Evolutionary conservation across 768 basidiomycete genomes (phyloP).

Genomic region (Lentinus tigrinus): DNA sequence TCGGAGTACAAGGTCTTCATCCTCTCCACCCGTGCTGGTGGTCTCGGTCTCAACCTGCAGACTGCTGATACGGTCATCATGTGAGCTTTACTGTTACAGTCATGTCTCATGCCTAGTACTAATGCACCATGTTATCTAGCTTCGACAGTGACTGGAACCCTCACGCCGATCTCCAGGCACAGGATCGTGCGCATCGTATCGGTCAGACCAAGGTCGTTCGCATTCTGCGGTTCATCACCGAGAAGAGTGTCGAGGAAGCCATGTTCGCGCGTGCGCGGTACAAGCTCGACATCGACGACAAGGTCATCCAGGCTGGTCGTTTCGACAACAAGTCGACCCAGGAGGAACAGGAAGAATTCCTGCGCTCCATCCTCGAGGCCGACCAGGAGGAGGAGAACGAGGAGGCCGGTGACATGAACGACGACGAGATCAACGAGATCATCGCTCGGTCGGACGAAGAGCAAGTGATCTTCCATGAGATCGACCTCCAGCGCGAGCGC

Average conservation of each 20-base stretch:
- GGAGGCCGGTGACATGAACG: slow-evolving; percentile 89
- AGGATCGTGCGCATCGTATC: slow-evolving; percentile 99
- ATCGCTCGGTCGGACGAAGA: slow-evolving; percentile 87
- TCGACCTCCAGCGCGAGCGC: slow-evolving; percentile 80
- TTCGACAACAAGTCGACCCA: slow-evolving; percentile 99
- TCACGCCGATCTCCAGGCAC: slow-evolving; percentile 97
- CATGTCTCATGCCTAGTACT: background rate
- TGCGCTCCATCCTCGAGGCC: slow-evolving; percentile 87
- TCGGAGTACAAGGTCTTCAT: slow-evolving; percentile 92
- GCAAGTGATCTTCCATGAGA: slow-evolving; percentile 67
- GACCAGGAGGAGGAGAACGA: slow-evolving; percentile 90
- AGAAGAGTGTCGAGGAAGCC: slow-evolving; percentile 97
- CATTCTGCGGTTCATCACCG: slow-evolving; percentile 94
- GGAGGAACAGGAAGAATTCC: slow-evolving; percentile 94
- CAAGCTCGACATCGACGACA: slow-evolving; percentile 98
- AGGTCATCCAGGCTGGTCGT: slow-evolving; percentile 98
- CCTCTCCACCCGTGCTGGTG: slow-evolving; percentile 90
- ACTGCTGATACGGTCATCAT: slow-evolving; percentile 97
- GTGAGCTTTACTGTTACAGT: slow-evolving; percentile 41
- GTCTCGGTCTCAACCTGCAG: slow-evolving; percentile 91
- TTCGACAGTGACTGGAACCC: slow-evolving; percentile 94
- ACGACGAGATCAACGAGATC: slow-evolving; percentile 92
- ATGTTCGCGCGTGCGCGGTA: slow-evolving; percentile 93
- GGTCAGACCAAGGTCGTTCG: slow-evolving; percentile 98
- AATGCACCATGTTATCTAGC: slow-evolving; percentile 33